Base-by-base conservation (phyloP, 2,329 filamentous ascomycete genomes). In the Aspergillus candidus region DNA sequence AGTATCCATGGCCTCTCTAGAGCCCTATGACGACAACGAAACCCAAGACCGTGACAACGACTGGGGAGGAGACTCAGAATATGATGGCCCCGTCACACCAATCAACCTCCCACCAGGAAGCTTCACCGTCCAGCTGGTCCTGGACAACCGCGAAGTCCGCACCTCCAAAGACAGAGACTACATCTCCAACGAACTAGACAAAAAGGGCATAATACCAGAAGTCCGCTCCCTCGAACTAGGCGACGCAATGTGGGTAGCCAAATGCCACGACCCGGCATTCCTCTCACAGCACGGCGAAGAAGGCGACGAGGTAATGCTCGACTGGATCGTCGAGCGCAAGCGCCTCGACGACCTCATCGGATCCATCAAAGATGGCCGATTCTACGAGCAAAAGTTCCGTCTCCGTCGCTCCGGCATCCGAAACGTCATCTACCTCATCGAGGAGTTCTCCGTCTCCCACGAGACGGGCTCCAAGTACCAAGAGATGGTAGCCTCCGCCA, bases 341-440 rank as follows among this genome's bases (percentile, higher is more conserved):
- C 76, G 87, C 7, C 75, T 90, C 0, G 86, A 91, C 58, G 87
- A 93, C 61, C 69, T 93, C 37, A 76, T 91, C n/a, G 72, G 76
- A 40, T 89, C 84, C 49, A 88, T 93, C 67, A 88, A 86, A 62
- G 87, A 91, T 50, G 85, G 86, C 1, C 80, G 87, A 2, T 91
- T 89, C 55, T 83, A 84, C 53, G 87, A 93, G 61, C 87, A 93
- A 60, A 91, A 93, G 60, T 91, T 89, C 59, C 82, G 87, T 1
- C 73, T 91, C 10, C 77, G 78, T 43, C 80, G 80, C 40, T 86
- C 80, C 0, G 86, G 86, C 0, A 73, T 88, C n/a, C 79, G 78
- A 46, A 85, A 89, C 54, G 83, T 90, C 11, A 76, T 88, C 32
- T 93, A 91, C 58, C 74, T 93, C 17, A 76, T 93, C 43, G 87